Conservation (phyloP, 2,329 filamentous ascomycete genomes). For the Aureobasidium sp. region DNA sequence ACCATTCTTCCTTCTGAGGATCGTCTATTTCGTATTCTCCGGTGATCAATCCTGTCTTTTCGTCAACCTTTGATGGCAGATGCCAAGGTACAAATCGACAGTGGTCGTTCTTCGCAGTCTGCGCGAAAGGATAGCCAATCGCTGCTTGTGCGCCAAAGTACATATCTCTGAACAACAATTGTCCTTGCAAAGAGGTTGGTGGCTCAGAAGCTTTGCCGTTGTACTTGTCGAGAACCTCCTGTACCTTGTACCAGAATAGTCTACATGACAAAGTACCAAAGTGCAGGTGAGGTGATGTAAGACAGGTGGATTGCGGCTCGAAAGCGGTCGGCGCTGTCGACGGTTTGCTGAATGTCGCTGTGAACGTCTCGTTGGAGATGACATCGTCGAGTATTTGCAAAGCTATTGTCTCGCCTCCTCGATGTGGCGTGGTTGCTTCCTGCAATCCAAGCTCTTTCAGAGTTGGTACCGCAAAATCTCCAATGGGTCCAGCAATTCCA, state of each 20-base stretch:
- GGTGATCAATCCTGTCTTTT: slow-evolving; percentile 43
- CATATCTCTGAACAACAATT: slow-evolving; percentile 74
- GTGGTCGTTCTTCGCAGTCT: slow-evolving; percentile 58
- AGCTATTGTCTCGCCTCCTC: slow-evolving; percentile 63
- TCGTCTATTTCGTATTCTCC: slow-evolving; percentile 60
- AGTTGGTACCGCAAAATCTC: slow-evolving; percentile 64
- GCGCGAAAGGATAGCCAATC: slow-evolving; percentile 56
- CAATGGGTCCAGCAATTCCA: slow-evolving; percentile 57
- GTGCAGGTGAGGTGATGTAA: slow-evolving; percentile 67
- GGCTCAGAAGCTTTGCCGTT: slow-evolving; percentile 52
- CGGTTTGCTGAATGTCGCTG: slow-evolving; percentile 68
- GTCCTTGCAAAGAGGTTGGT: slow-evolving; percentile 64
- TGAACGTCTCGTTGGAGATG: slow-evolving; percentile 57
- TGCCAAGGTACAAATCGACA: slow-evolving; percentile 77
- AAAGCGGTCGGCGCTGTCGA: slow-evolving; percentile 69
- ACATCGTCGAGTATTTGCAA: slow-evolving; percentile 53
- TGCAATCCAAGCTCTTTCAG: slow-evolving; percentile 62
- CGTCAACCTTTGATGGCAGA: slow-evolving; percentile 55
- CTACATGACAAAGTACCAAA: slow-evolving; percentile 66
- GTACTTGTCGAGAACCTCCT: slow-evolving; percentile 54
- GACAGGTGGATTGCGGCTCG: slow-evolving; percentile 63
- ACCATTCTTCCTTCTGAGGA: slow-evolving; percentile 55
- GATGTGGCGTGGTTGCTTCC: slow-evolving; percentile 59
- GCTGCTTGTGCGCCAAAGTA: slow-evolving; percentile 72
- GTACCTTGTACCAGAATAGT: slow-evolving; percentile 65